These are phyloP conservation scores for Lachnellula willkommii DNA, from an alignment of 2,329 filamentous ascomycete genomes.

Conservation along the genomic window DNA sequence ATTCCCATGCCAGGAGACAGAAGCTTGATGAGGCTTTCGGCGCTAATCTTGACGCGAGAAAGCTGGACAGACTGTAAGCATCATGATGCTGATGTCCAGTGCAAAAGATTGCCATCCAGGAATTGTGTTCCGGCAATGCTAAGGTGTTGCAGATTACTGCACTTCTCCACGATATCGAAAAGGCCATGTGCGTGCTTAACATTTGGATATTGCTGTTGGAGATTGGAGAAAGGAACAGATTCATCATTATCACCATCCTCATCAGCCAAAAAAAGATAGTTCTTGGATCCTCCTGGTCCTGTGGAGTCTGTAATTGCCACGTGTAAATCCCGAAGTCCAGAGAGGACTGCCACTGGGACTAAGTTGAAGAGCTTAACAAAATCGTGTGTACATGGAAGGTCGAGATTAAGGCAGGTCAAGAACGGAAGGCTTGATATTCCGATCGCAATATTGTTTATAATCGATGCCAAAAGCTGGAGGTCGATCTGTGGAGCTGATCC, in stretches of 20 bases:
- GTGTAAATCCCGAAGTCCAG: background rate
- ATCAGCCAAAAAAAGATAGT: background rate
- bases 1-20: background rate
- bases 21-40: background rate
- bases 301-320: background rate
- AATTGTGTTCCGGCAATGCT: background rate
- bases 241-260: background rate
- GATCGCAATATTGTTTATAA: too few species aligned
- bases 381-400: background rate
- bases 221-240: background rate
- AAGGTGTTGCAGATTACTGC: background rate
- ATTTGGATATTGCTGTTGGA: background rate
- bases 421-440: too few species aligned
- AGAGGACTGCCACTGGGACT: background rate
- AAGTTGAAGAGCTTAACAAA: background rate
- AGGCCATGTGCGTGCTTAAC: background rate
- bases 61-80: background rate
- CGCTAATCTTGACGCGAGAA: background rate
- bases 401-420: too few species aligned
- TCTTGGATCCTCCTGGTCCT: background rate
- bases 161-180: background rate
- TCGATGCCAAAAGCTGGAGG: too few species aligned
- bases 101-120: background rate
- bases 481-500: too few species aligned
- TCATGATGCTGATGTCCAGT: background rate